phyloP scores from a whole-genome alignment of 108 stramenopile species.

The Schizochytrium sp. region DNA sequence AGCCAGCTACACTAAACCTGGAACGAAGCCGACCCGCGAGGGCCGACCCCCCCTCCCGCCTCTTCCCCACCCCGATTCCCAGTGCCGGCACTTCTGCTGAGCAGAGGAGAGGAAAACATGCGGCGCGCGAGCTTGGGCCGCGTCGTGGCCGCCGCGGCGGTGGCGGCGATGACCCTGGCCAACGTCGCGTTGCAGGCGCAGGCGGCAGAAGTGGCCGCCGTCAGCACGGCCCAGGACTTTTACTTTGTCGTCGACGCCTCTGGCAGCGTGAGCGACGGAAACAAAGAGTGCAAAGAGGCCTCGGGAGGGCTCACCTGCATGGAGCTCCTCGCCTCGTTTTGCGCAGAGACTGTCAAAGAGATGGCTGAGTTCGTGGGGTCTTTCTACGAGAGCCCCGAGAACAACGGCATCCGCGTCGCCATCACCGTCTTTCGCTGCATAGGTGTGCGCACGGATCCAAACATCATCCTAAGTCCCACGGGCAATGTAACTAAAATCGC shows the following conservation, averaged over 20 bases:
- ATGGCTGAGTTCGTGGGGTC: slow-evolving; percentile 5
- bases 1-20: too few relatives aligned
- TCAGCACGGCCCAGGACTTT: neutral
- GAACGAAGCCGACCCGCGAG: too few relatives aligned
- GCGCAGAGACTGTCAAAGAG: neutral
- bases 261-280: neutral
- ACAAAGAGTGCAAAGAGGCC: neutral
- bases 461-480: neutral
- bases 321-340: neutral
- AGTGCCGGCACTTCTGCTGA: too few relatives aligned
- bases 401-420: neutral
- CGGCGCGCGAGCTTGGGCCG: too few relatives aligned
- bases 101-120: too few relatives aligned
- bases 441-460: neutral
- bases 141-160: too few relatives aligned
- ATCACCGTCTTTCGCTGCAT: slow-evolving; percentile 6
- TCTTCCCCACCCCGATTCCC: too few relatives aligned
- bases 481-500: neutral
- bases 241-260: neutral
- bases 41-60: too few relatives aligned
- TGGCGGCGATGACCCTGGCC: neutral
- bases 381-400: neutral
- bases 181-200: neutral
- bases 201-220: neutral
- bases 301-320: neutral